Evolutionary conservation across 2,329 filamentous ascomycete species (phyloP).

Genomic region (Claviceps sp.): DNA sequence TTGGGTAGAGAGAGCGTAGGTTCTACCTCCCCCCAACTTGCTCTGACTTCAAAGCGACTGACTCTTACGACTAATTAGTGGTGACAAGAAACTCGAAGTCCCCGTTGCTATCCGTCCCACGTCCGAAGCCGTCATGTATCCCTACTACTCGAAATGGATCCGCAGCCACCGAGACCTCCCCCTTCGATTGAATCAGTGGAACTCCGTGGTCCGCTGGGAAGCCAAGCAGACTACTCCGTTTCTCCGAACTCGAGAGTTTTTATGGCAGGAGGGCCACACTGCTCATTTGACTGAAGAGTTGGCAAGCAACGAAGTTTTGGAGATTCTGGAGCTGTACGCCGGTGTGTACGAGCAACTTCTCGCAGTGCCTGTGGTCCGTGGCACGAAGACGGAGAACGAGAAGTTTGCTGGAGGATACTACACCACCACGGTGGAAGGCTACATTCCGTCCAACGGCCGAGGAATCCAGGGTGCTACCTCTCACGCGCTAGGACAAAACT

Average conservation of each 20-base stretch:
- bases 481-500: slow-evolving; percentile 92
- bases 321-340: slow-evolving; percentile 90
- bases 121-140: slow-evolving; percentile 78
- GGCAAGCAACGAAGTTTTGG: slow-evolving; percentile 72
- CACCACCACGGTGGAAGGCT: slow-evolving; percentile 93
- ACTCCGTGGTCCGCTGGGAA: slow-evolving; percentile 85
- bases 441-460: slow-evolving; percentile 87
- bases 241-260: slow-evolving; percentile 82
- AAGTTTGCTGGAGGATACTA: slow-evolving; percentile 96
- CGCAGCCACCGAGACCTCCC: slow-evolving; percentile 90
- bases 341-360: slow-evolving; percentile 86
- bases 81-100: slow-evolving; percentile 83
- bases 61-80: slow-evolving; percentile 39
- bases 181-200: slow-evolving; percentile 94
- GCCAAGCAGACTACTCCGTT: slow-evolving; percentile 87
- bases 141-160: slow-evolving; percentile 94
- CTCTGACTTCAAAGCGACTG: background rate
- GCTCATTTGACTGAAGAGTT: slow-evolving; percentile 76
- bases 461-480: slow-evolving; percentile 95
- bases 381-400: slow-evolving; percentile 92
- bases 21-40: slow-evolving; percentile 7
- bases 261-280: slow-evolving; percentile 94
- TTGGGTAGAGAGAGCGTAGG: slow-evolving; percentile 74
- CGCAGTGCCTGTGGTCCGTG: slow-evolving; percentile 87
- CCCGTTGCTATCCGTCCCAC: slow-evolving; percentile 55